Evolutionary conservation across 805 yeast species (phyloP), one percentile per base, ranked within the genome.

Genomic region (Metschnikowia continentalis): DNA sequence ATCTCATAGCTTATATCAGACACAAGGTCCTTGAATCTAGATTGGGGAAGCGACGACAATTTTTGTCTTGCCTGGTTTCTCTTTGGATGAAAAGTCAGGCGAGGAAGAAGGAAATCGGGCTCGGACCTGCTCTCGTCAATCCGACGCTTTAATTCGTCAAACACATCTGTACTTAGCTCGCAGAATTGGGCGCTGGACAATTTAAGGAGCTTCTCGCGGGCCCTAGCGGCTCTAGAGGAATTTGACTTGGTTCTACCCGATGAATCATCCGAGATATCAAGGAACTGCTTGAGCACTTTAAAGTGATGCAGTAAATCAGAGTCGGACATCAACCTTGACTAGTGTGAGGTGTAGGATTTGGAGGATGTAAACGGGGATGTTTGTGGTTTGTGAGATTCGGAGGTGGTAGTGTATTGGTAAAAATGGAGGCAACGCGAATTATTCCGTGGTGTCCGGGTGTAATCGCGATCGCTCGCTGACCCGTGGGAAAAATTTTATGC

Each of bases 61-160:
- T 91, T 92, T 67, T 88, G 88, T 60, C 99, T 79, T 1, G 99
- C 98, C 67, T 90, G 96, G 64, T 94, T 95, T 63, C 99, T 80
- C 64, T 90, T 91, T 40, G 96, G 91, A 67, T 94, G 99, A 70
- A 89, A 90, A 17, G 78, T 76, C 6, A 80, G 75, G 60, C 82
- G 81, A 5, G 96, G 91, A 37, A 83, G 74, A 48, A 92, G 74
- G 61, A 78, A 82, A 49, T 80, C 82, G 1, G 87, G 83, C 56
- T 80, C 81, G 32, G 78, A 75, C 47, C 79, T 72, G 36, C 79
- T 75, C 57, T 83, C 85, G 56, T 75, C 80, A 39, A 80, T 78
- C 55, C 99, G 78, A 62, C 99, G 80, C 61, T 82, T 82, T 53
- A 94, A 73, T 68, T 94, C 99, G 68, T 94, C 99, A 65, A 83